Evolutionary conservation across 192 early-diverging fungal species (phyloP).

Genomic region (Coemansia sp.): DNA sequence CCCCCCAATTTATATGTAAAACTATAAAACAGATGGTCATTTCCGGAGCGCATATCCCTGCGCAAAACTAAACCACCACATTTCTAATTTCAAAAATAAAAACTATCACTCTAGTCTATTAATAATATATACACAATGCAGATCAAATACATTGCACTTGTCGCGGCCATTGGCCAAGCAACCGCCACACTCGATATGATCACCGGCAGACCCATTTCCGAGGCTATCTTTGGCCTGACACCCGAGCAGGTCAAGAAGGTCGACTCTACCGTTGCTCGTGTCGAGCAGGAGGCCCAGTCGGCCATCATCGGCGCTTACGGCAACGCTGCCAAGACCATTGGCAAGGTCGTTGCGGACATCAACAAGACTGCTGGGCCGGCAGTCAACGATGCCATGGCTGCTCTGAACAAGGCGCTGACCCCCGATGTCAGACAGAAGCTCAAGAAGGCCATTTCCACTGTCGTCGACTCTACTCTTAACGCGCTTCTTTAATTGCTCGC

Average conservation of each 20-base stretch:
- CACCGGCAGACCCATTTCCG: slow-evolving; percentile 45
- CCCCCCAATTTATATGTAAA: no score
- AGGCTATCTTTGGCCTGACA: slow-evolving; percentile 49
- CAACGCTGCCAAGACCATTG: slow-evolving; percentile 19
- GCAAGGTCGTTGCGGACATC: slow-evolving; percentile 31
- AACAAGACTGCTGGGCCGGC: slow-evolving; percentile 43
- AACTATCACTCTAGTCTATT: not conserved
- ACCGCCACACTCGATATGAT: slow-evolving; percentile 44
- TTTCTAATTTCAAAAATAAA: not conserved
- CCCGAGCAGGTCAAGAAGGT: slow-evolving; percentile 50
- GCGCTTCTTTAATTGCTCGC: slow-evolving; percentile 33
- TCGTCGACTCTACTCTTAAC: slow-evolving; percentile 43
- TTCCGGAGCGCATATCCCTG: not conserved
- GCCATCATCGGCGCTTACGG: slow-evolving; percentile 21
- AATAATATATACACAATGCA: slow-evolving; percentile 25
- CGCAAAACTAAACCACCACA: not conserved
- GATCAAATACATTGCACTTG: slow-evolving; percentile 24
- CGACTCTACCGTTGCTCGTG: slow-evolving; percentile 34
- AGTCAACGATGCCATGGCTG: slow-evolving; percentile 29
- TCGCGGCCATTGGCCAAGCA: slow-evolving; percentile 30
- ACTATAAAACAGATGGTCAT: not conserved
- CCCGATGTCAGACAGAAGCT: slow-evolving; percentile 48
- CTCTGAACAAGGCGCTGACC: slow-evolving; percentile 46
- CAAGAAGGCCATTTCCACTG: slow-evolving; percentile 47
- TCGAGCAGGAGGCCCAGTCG: slow-evolving; percentile 20